Evolutionary conservation across 2,329 filamentous ascomycete genomes (phyloP).

Genomic region (Dissoconium aciculare): DNA sequence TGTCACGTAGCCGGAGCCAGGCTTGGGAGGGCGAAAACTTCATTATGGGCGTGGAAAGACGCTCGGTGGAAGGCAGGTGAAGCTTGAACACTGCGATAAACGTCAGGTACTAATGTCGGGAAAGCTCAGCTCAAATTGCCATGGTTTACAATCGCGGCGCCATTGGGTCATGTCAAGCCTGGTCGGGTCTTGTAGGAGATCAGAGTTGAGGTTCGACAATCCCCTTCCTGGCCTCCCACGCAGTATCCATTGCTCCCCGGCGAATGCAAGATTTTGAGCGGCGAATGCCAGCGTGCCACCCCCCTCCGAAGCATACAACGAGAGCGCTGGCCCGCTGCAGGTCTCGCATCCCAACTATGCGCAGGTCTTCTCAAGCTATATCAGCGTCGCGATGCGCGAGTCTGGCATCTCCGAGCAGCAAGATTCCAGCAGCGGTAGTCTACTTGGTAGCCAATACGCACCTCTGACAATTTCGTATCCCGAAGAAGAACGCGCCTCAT

Average conservation of each 20-base stretch:
- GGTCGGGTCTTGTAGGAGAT: constrained; percentile 26
- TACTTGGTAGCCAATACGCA: constrained; percentile 9
- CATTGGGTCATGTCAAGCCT: constrained; percentile 20
- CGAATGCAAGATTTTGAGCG: constrained; percentile 3
- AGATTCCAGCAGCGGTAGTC: constrained; percentile 6
- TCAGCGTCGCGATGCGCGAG: constrained; percentile 5
- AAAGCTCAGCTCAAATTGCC: constrained; percentile 15
- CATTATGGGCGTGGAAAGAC: constrained; percentile 19
- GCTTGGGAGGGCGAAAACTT: constrained; percentile 5
- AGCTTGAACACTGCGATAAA: not conserved
- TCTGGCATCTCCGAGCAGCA: constrained; percentile 6
- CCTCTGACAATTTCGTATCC: constrained; percentile 9
- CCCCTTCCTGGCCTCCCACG: constrained; percentile 14
- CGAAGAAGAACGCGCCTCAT: constrained; percentile 10
- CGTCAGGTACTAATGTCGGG: not conserved
- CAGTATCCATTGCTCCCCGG: constrained; percentile 5
- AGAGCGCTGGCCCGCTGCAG: constrained; percentile 5
- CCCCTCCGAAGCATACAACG: constrained; percentile 5
- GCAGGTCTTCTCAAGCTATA: constrained; percentile 7
- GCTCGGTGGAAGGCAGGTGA: constrained; percentile 12
- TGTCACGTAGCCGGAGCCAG: constrained; percentile 5
- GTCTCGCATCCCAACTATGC: constrained; percentile 8
- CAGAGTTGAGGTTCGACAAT: constrained; percentile 20
- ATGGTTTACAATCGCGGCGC: constrained; percentile 22
- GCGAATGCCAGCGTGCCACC: constrained; percentile 8